Percentiles rank a stretch among this genome's conserved stretches.
Conservation (phyloP, 176 grass and related monocot species). For the Tillandsia leiboldiana region DNA sequence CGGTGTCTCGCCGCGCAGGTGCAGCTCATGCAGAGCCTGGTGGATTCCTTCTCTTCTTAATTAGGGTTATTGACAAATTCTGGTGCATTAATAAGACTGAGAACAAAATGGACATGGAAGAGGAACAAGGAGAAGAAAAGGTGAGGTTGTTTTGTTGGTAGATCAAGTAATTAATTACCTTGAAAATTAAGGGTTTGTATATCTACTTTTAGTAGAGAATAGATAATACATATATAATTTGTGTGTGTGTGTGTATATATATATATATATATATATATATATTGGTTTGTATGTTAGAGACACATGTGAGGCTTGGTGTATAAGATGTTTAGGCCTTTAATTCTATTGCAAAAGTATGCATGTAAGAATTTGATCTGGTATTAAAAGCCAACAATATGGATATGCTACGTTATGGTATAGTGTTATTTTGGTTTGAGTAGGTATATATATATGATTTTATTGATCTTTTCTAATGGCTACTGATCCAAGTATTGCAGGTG, state of each 20-base stretch:
- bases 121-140: neutral
- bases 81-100: neutral
- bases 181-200: neutral
- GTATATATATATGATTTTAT: neutral
- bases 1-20: constrained; percentile 59
- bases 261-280: neutral
- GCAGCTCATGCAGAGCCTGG: constrained; percentile 77
- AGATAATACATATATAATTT: neutral
- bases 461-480: neutral
- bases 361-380: neutral
- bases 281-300: neutral
- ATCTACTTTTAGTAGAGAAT: neutral
- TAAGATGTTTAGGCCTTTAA: neutral
- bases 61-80: constrained; percentile 5
- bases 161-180: neutral
- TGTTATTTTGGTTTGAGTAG: neutral
- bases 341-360: neutral
- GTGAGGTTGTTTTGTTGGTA: neutral
- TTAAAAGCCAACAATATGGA: neutral
- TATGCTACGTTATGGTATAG: neutral
- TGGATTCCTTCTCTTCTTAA: constrained; percentile 52
- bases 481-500: neutral
- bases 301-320: neutral
- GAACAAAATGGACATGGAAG: neutral
- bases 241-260: neutral